Evolutionary conservation across 176 grass and related monocot genomes (phyloP).

Genomic region (Thinopyrum elongatum): DNA sequence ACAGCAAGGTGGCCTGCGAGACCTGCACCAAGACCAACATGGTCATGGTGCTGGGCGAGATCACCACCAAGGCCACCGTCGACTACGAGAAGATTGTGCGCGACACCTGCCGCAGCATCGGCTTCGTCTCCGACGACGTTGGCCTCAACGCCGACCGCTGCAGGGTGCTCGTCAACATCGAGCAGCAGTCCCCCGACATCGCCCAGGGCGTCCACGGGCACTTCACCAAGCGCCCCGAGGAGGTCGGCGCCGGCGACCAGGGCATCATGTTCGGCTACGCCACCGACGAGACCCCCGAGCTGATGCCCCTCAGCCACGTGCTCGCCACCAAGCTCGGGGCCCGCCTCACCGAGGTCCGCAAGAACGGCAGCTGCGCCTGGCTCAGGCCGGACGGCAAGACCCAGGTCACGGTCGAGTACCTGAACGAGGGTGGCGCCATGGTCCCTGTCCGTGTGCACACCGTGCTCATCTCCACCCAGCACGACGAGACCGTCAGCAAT

Average conservation of each 20-base stretch:
- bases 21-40: constrained; percentile 92
- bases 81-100: constrained; percentile 91
- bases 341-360: constrained; percentile 57
- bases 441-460: no score
- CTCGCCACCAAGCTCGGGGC: constrained; percentile 66
- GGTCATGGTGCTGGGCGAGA: constrained; percentile 88
- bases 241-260: constrained; percentile 65
- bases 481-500: no score
- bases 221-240: constrained; percentile 63
- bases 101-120: constrained; percentile 74
- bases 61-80: constrained; percentile 74
- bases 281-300: constrained; percentile 61
- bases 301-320: constrained; percentile 64
- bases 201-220: constrained; percentile 65
- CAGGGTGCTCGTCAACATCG: constrained; percentile 71
- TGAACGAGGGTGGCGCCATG: no score
- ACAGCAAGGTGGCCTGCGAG: constrained; percentile 76
- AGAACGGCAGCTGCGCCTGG: constrained; percentile 59
- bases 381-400: no score
- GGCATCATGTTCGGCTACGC: constrained; percentile 67
- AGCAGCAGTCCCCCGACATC: constrained; percentile 73
- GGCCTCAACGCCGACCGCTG: constrained; percentile 58
- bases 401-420: no score
- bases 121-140: constrained; percentile 55
- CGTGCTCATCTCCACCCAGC: no score